These are phyloP conservation scores for Balakata baccata DNA, from an alignment of 345 rosid genomes.

Conservation along the genomic window DNA sequence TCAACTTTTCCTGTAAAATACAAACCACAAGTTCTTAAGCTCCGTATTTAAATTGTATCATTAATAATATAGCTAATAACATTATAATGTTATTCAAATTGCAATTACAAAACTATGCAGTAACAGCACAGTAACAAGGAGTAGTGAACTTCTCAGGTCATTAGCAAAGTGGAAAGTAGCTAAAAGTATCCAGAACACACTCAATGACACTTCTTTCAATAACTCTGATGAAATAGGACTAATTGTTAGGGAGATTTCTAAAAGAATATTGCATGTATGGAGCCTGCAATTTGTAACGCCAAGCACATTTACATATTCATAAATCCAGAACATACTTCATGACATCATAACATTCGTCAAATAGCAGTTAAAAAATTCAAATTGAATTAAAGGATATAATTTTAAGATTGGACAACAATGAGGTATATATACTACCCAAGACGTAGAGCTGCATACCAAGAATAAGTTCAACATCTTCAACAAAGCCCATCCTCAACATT, in stretches of 20 bases:
- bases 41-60: too few species aligned
- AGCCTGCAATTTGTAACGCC: not conserved
- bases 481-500: conserved; percentile 98
- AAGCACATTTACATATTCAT: not conserved
- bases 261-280: not conserved
- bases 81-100: not conserved
- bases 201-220: not conserved
- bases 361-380: not conserved
- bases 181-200: not conserved
- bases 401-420: not conserved
- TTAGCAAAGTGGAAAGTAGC: not conserved
- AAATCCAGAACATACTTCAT: not conserved
- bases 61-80: not conserved
- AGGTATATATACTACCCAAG: not conserved
- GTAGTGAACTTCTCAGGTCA: not conserved
- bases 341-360: not conserved
- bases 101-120: too few species aligned
- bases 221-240: not conserved
- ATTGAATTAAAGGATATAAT: not conserved
- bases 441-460: conserved; percentile 48
- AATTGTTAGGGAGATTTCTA: not conserved
- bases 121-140: not conserved
- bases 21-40: not conserved
- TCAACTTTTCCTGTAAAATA: conserved; percentile 67
- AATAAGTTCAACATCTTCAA: conserved; percentile 91